Evolutionary conservation across 176 grass and related monocot species (phyloP), one percentile per base, ranked within the genome.

Genomic region (Microstegium vimineum): DNA sequence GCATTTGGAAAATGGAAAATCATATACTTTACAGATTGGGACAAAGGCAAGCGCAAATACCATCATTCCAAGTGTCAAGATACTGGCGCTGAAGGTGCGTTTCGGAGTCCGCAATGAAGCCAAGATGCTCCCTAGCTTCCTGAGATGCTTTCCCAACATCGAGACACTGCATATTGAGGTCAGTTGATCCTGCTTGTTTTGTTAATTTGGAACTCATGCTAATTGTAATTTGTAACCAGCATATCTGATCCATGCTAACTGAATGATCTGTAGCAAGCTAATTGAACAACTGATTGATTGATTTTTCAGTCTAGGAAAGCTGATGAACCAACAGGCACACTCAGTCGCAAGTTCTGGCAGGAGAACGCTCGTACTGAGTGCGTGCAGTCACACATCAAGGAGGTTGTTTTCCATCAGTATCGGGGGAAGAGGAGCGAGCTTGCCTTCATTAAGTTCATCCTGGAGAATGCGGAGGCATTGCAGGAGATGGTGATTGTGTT

Each of bases 311-410:
- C 86, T 36, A 25, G 23, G 26, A 46, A 83, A 73, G 45, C 45
- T 51, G 57, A 66, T 27, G 45, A 78, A 15, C 74, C 81, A 7
- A 73, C 66, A 22, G 86, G 86, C 66, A 88, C 78, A 46, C 80
- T 88, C 45, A 83, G 73, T 67, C 65, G 57, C 28, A 89, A 89
- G 37, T 89, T 75, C 87, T 89, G 87, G 87, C 68, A 89, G 3
- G 81, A 84, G 9, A 49, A 69, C 0, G 69, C 37, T 9, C 81
- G 74, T 37, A 74, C 84, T n/a, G 22, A 69, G 7, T 84, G 75
- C 69, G 12, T 89, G 38, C n/a, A n/a, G n/a, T 49, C 75, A 38
- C 75, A 59, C 61, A 49, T 74, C 75, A 89, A 35, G 22, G 84
- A 51, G 37, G 69, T 89, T n/a, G 61, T 84, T 31, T 89, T 89